A percentile compares a stretch with the other conserved stretches of the same genome.
phyloP scores from a whole-genome alignment of 345 rosid species.

The Streptanthus diversifolius region DNA sequence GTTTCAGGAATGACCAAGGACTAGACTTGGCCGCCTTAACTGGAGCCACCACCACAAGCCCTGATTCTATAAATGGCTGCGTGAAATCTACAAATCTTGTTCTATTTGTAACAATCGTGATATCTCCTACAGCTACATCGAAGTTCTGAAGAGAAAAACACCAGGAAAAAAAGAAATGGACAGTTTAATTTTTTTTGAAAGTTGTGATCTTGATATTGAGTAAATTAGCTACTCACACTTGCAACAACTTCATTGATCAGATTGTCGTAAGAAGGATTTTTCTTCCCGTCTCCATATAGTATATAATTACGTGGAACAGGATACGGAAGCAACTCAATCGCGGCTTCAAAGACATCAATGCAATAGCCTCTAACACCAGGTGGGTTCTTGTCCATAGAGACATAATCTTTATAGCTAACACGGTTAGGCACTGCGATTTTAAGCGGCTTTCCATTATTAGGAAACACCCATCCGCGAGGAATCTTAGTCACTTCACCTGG shows the following conservation, averaged over 20 bases:
- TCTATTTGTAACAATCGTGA: constrained; percentile 72
- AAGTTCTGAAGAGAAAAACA: constrained; percentile 44
- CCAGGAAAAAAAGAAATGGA: not conserved
- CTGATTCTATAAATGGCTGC: constrained; percentile 82
- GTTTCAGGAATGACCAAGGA: constrained; percentile 97
- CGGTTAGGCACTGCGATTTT: constrained; percentile 79
- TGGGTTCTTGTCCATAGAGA: constrained; percentile 54
- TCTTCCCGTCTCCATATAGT: constrained; percentile 58
- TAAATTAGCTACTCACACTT: constrained; percentile 51
- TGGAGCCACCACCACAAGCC: constrained; percentile 81
- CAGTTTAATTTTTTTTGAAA: not conserved
- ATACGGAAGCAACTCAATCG: constrained; percentile 79
- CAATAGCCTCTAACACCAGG: constrained; percentile 85
- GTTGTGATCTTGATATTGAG: constrained; percentile 5
- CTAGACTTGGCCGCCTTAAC: constrained; percentile 67
- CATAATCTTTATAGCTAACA: constrained; percentile 53
- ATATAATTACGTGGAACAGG: constrained; percentile 71
- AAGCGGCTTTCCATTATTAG: constrained; percentile 75
- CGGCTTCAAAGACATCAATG: constrained; percentile 94
- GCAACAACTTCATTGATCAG: constrained; percentile 58
- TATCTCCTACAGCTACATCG: constrained; percentile 91
- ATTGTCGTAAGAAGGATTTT: constrained; percentile 57
- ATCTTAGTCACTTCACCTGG: constrained; percentile 61
- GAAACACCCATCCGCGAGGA: constrained; percentile 97
- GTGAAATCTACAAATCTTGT: constrained; percentile 85